A percentile compares a stretch with the other conserved stretches of the same genome.
Conservation (phyloP, 2,329 filamentous ascomycete species). For the Neurospora crassa region DNA sequence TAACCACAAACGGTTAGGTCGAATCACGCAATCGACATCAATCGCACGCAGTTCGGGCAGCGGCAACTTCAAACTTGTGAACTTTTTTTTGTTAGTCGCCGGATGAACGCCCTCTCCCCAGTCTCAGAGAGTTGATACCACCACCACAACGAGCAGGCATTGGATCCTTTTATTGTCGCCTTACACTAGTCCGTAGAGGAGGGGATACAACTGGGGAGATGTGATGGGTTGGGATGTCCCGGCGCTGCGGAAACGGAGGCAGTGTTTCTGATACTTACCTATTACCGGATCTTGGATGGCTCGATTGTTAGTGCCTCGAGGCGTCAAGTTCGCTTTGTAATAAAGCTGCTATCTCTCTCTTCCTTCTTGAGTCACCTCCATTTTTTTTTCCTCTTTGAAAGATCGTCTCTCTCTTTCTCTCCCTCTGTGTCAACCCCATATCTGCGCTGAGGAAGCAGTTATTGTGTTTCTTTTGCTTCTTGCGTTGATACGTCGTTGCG, state of each 20-base stretch:
- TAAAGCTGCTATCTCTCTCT: slow-evolving; percentile 5
- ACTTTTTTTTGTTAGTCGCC: neutral
- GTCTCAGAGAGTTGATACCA: neutral
- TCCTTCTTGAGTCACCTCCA: neutral
- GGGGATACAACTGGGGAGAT: neutral
- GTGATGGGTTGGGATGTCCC: neutral
- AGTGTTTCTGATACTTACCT: neutral
- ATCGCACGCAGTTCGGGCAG: slow-evolving; percentile 2
- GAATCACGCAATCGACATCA: slow-evolving; percentile 10
- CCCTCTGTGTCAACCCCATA: slow-evolving; percentile 12
- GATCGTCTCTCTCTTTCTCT: slow-evolving; percentile 2
- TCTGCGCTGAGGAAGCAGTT: slow-evolving; percentile 12
- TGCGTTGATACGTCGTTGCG: slow-evolving; percentile 14
- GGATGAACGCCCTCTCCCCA: neutral
- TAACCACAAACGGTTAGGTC: slow-evolving; percentile 10
- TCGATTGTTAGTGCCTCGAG: neutral
- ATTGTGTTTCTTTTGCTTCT: slow-evolving; percentile 10
- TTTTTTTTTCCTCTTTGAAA: neutral
- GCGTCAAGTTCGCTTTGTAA: neutral
- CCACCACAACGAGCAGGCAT: neutral
- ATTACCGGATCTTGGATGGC: neutral
- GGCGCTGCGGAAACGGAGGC: neutral
- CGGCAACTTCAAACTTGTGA: slow-evolving; percentile 3
- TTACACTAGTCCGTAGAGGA: neutral
- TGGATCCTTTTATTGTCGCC: neutral